Conservation (phyloP, 768 basidiomycete species). For the Pulveroboletus sp. region DNA sequence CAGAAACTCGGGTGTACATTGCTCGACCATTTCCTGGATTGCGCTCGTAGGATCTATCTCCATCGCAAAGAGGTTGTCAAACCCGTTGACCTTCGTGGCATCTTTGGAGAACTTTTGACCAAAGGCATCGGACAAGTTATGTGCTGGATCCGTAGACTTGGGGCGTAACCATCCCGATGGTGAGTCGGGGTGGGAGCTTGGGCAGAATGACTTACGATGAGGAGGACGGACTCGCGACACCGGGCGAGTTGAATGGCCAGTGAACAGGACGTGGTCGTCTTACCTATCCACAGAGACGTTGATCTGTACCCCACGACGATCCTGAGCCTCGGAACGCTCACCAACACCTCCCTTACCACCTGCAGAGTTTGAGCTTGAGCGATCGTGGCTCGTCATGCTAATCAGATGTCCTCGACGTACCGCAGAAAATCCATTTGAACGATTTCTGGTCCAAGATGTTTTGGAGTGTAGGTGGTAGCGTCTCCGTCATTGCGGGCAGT, state of each 20-base stretch:
- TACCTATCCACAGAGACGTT: conserved; percentile 50
- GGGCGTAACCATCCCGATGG: not conserved
- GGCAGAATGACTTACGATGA: conserved; percentile 64
- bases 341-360: conserved; percentile 99
- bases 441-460: conserved; percentile 91
- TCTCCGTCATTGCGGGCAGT: conserved; percentile 44
- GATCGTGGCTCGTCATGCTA: conserved; percentile 9
- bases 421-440: conserved; percentile 99
- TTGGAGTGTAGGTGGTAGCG: conserved; percentile 81
- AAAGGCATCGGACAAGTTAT: conserved; percentile 98
- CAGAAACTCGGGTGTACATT: conserved; percentile 51
- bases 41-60: conserved; percentile 98
- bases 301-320: not conserved
- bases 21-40: conserved; percentile 98
- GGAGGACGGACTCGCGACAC: conserved; percentile 88
- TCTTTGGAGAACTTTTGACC: conserved; percentile 99
- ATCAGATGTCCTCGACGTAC: conserved; percentile 42
- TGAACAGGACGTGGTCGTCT: conserved; percentile 97
- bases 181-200: not conserved
- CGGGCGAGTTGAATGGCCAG: conserved; percentile 94
- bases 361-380: conserved; percentile 30
- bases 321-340: conserved; percentile 34
- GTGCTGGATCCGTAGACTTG: conserved; percentile 98
- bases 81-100: conserved; percentile 96
- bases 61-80: conserved; percentile 96